phyloP scores from a whole-genome alignment of 2,329 filamentous ascomycete genomes.

The Cytospora leucostoma region DNA sequence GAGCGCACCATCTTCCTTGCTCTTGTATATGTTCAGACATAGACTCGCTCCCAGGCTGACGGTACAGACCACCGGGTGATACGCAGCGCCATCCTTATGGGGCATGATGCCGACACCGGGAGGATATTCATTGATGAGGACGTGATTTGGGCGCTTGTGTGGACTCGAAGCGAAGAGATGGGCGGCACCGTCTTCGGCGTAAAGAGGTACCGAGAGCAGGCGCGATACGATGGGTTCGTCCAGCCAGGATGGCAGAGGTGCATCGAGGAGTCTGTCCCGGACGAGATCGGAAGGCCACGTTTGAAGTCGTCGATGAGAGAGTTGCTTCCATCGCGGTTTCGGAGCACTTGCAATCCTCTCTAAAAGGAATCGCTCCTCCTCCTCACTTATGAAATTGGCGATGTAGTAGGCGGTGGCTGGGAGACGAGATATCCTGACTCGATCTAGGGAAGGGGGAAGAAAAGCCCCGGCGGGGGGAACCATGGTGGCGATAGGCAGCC shows the following conservation, averaged over 20 bases:
- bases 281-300: constrained; percentile 85
- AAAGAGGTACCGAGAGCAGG: constrained; percentile 51
- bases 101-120: constrained; percentile 94
- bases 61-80: constrained; percentile 85
- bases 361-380: constrained; percentile 72
- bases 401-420: constrained; percentile 79
- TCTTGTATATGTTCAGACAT: constrained; percentile 75
- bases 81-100: constrained; percentile 89
- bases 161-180: constrained; percentile 63
- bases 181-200: constrained; percentile 27
- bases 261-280: constrained; percentile 72
- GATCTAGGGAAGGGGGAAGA: constrained; percentile 53
- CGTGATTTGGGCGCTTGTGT: constrained; percentile 81
- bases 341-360: constrained; percentile 67
- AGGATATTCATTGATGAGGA: constrained; percentile 89
- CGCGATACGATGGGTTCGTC: constrained; percentile 67
- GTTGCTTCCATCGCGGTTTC: constrained; percentile 79
- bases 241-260: constrained; percentile 76
- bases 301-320: constrained; percentile 88
- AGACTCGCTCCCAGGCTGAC: constrained; percentile 79
- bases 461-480: constrained; percentile 26
- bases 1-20: constrained; percentile 61
- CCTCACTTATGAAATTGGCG: constrained; percentile 74
- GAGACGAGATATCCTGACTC: constrained; percentile 54
- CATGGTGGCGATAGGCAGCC: constrained; percentile 20